Conservation (phyloP, 148 eudicot species). For the Arbutus unedo region DNA sequence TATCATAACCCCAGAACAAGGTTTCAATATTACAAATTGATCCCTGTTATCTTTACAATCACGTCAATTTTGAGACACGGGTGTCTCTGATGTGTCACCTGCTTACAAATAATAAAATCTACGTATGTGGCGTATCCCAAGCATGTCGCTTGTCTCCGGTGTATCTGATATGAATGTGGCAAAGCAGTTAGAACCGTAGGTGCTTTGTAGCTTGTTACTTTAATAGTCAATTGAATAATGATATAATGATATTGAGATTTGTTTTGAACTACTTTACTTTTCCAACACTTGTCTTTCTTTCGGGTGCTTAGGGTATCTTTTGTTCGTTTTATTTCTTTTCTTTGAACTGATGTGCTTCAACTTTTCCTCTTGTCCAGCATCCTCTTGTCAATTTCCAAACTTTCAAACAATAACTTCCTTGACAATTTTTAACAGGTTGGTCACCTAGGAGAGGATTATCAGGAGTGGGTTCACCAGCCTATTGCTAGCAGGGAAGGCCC, state of each 20-base stretch:
- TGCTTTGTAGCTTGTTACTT: neutral
- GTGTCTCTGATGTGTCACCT: no score
- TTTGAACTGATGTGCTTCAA: neutral
- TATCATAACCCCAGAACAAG: no score
- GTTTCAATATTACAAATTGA: no score
- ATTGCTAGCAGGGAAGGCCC: conserved; percentile 92
- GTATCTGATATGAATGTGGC: no score
- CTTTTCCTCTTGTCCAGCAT: neutral
- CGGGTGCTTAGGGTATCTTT: neutral
- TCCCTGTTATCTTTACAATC: no score
- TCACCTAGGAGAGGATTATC: conserved; percentile 85
- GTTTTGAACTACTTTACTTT: neutral
- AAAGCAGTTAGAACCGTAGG: no score
- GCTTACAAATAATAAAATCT: no score
- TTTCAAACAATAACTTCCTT: neutral
- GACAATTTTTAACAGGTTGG: conserved; percentile 58
- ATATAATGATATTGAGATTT: neutral
- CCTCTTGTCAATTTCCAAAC: neutral
- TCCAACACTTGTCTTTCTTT: neutral
- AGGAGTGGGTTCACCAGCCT: conserved; percentile 96
- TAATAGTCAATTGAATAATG: neutral
- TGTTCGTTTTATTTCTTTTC: no score
- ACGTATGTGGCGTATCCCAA: no score
- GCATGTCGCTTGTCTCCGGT: no score
- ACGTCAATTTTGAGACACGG: no score